phyloP scores from a whole-genome alignment of 345 rosid species.

The Psidium friedrichsthalianum region DNA sequence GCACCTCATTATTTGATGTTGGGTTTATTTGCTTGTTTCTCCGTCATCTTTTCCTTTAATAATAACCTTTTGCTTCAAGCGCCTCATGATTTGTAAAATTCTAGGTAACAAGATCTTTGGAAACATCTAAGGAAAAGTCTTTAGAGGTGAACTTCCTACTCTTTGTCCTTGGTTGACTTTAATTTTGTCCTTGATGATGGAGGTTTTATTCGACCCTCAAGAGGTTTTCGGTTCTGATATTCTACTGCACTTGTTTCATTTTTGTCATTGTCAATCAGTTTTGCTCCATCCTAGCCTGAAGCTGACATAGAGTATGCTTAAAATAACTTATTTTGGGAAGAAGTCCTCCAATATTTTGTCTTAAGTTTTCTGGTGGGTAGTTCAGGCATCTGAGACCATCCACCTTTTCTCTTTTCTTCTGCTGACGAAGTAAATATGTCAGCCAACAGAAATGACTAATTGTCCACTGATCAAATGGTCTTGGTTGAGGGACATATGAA shows the following conservation, averaged over 20 bases:
- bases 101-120: slow-evolving; percentile 54
- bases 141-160: slow-evolving; percentile 32
- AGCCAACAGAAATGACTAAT: background rate
- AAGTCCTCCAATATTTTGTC: background rate
- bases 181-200: background rate
- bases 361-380: background rate
- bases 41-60: background rate
- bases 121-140: slow-evolving; percentile 43
- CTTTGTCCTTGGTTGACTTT: background rate
- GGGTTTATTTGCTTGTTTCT: slow-evolving; percentile 17
- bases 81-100: background rate
- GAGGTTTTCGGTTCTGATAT: background rate
- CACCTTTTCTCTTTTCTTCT: background rate
- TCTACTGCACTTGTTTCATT: background rate
- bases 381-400: background rate
- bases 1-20: slow-evolving; percentile 31
- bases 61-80: background rate
- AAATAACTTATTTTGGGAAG: background rate
- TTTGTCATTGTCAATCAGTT: background rate
- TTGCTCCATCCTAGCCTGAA: background rate
- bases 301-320: background rate
- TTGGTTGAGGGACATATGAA: background rate
- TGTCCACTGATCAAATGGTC: background rate
- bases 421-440: background rate
- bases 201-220: background rate